Base-by-base conservation (phyloP, 345 rosid species). In the Brassica cretica region DNA sequence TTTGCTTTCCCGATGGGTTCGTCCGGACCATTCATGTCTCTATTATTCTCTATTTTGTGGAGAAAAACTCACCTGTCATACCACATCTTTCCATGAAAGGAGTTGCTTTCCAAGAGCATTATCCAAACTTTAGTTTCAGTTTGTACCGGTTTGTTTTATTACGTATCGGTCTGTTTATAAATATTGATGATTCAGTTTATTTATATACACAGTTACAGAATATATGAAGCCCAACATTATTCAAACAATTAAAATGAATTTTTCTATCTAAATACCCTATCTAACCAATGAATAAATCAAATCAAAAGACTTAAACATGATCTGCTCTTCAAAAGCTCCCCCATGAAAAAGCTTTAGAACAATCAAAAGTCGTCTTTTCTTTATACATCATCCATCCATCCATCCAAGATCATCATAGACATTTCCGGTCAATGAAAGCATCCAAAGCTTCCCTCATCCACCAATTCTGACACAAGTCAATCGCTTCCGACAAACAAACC, bases 401-500 rank as follows among this genome's bases (percentile, higher is more conserved):
- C 5, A 8, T 4, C 49, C 29, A 64, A 66, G 30, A 9, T 8
- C 35, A 21, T 70, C 75, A 4, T 35, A 32, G 35, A 5, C 79
- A 80, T 58, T 80, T 80, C 51, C 83, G 46, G 67, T 56, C 66
- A 25, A 84, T 80, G 2, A 88, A 78, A 1, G 63, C 89, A 37
- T 87, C 89, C 51, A 88, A 78, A 41, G 92, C 92, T 74, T 85
- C 88, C 37, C 81, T 82, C 92, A 88, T 88, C 92, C 92, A 88
- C 76, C 33, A 41, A 14, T 66, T 73, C 18, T 78, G 80, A 68
- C 88, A 88, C 30, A 84, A 74, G 81, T 84, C 86, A n/a, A 71
- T 72, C 0, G 89, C 92, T 83, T 85, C 87, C 4, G 80, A 64
- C 16, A 85, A 85, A 16, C 75, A 66, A 60, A 86, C 90, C 90